Evolutionary conservation across 2,329 filamentous ascomycete species (phyloP).

Genomic region (Pyricularia sp.): DNA sequence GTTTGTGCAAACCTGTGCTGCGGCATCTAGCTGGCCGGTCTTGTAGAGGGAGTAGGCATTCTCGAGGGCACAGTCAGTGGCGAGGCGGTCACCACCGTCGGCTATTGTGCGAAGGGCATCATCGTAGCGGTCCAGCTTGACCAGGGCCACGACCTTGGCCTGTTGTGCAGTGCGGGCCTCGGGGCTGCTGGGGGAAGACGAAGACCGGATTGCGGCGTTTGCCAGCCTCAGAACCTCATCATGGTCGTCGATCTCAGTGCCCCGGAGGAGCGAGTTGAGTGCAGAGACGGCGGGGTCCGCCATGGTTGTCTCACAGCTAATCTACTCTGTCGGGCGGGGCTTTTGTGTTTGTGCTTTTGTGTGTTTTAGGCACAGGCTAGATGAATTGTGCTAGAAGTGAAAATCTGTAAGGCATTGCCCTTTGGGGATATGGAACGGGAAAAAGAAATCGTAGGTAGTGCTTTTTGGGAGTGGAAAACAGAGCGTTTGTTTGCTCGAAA

Average conservation of each 20-base stretch:
- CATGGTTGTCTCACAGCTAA: conserved; percentile 10
- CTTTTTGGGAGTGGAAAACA: not conserved
- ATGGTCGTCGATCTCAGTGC: conserved; percentile 57
- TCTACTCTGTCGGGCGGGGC: conserved; percentile 6
- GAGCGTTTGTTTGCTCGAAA: not conserved
- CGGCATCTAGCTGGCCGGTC: conserved; percentile 57
- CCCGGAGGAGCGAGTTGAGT: conserved; percentile 44
- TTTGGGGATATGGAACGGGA: not conserved
- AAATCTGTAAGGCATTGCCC: not conserved
- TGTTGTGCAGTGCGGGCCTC: conserved; percentile 46
- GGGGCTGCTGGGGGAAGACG: conserved; percentile 29
- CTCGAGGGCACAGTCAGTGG: conserved; percentile 54
- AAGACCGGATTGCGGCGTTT: conserved; percentile 53
- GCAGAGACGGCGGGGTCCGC: conserved; percentile 36
- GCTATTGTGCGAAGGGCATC: conserved; percentile 64
- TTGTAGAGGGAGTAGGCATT: conserved; percentile 81
- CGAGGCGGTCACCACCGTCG: conserved; percentile 50
- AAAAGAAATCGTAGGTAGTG: not conserved
- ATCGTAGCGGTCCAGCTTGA: conserved; percentile 75
- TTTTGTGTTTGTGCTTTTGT: conserved; percentile 4
- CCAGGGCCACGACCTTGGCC: conserved; percentile 62
- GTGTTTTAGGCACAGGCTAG: not conserved
- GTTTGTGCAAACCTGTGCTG: conserved; percentile 34
- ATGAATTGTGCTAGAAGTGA: not conserved
- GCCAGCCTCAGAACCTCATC: conserved; percentile 60